Evolutionary conservation across 2,329 filamentous ascomycete genomes (phyloP).

Genomic region (Penicillium vulpinum): DNA sequence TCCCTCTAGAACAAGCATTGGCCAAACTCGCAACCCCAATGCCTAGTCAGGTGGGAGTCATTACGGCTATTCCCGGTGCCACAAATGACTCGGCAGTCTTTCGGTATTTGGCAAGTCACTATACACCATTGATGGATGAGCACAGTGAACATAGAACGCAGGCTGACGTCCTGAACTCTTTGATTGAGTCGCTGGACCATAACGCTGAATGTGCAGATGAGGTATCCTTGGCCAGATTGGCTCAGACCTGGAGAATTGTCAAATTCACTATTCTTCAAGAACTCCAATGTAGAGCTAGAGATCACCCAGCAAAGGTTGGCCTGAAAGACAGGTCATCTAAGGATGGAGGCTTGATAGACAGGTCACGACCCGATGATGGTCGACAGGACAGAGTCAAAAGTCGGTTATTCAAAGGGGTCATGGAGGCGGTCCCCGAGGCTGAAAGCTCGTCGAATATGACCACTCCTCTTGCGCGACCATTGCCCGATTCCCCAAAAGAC

Average conservation of each 20-base stretch:
- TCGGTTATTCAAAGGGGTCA: slow-evolving; percentile 46
- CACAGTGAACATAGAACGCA: slow-evolving; percentile 23
- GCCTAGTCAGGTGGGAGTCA: slow-evolving; percentile 51
- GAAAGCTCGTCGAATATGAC: slow-evolving; percentile 58
- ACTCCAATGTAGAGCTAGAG: slow-evolving; percentile 43
- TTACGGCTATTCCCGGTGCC: slow-evolving; percentile 51
- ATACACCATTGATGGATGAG: slow-evolving; percentile 41
- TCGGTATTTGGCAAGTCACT: slow-evolving; percentile 45
- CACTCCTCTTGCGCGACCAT: slow-evolving; percentile 55
- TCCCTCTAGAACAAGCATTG: slow-evolving; percentile 54
- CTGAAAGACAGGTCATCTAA: slow-evolving; percentile 32
- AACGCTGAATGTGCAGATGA: slow-evolving; percentile 57
- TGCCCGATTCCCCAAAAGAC: slow-evolving; percentile 26
- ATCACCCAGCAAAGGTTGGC: slow-evolving; percentile 27
- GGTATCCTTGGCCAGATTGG: slow-evolving; percentile 52
- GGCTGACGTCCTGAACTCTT: slow-evolving; percentile 29
- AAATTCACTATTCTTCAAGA: slow-evolving; percentile 53
- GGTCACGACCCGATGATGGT: slow-evolving; percentile 28
- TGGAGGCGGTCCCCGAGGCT: slow-evolving; percentile 39
- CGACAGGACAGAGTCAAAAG: slow-evolving; percentile 43
- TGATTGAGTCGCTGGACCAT: slow-evolving; percentile 50
- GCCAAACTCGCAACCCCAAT: slow-evolving; percentile 42
- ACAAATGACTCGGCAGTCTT: slow-evolving; percentile 45
- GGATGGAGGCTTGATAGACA: slow-evolving; percentile 30
- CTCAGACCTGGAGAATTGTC: slow-evolving; percentile 61